phyloP scores from a whole-genome alignment of 164 flowering plant genomes.

The Warburgia ugandensis region DNA sequence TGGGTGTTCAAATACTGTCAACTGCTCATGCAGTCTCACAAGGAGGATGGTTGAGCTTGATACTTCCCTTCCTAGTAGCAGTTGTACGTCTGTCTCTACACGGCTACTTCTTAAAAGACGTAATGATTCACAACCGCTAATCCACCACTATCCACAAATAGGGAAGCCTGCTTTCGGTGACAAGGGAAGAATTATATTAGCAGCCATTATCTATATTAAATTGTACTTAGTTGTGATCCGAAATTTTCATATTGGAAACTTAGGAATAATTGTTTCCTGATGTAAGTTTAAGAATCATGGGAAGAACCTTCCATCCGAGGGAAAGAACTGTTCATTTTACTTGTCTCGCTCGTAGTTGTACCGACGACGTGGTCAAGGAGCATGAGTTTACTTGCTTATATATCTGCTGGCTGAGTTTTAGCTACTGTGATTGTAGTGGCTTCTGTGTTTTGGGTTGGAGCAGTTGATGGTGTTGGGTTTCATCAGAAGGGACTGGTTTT shows the following conservation, averaged over 20 bases:
- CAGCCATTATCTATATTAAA: conserved; percentile 45
- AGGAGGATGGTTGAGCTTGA: conserved; percentile 65
- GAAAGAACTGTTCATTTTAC: conserved; percentile 26
- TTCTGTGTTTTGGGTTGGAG: conserved; percentile 47
- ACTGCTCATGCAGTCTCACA: conserved; percentile 57
- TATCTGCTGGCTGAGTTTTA: conserved; percentile 69
- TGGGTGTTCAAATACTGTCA: conserved; percentile 70
- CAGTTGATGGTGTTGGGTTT: conserved; percentile 60
- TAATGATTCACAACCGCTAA: conserved; percentile 32
- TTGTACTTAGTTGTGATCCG: conserved; percentile 58
- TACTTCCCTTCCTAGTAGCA: conserved; percentile 34
- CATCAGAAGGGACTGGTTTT: conserved; percentile 33
- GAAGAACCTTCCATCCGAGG: conserved; percentile 15
- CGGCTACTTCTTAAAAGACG: conserved; percentile 46
- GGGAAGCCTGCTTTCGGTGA: conserved; percentile 67
- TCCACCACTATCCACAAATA: conserved; percentile 52
- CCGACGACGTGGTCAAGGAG: conserved; percentile 57
- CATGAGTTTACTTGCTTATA: conserved; percentile 40
- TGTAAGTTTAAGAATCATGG: conserved; percentile 5
- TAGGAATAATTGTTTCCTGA: conserved; percentile 49
- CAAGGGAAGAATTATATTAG: conserved; percentile 39
- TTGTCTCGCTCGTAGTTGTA: conserved; percentile 51
- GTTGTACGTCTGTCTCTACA: conserved; percentile 44
- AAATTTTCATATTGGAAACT: conserved; percentile 69
- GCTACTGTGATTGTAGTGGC: conserved; percentile 45